Percentiles rank a stretch among this genome's conserved stretches.
phyloP scores from a whole-genome alignment of 257 asterid species.

The Ehretia macrophylla region DNA sequence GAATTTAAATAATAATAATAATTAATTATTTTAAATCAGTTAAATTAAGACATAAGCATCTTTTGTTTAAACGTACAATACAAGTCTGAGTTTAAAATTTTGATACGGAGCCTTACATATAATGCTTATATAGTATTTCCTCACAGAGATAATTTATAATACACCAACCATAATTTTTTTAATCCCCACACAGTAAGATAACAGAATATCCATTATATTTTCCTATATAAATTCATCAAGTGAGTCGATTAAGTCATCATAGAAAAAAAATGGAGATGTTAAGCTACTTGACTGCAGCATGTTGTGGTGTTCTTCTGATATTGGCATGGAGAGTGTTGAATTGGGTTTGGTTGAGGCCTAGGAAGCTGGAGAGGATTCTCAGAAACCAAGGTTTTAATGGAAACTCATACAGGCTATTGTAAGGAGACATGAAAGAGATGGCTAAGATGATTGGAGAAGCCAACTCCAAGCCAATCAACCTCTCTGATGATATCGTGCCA shows the following conservation, averaged over 20 bases:
- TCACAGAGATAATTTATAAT: too few species aligned
- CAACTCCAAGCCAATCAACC: conserved; percentile 26
- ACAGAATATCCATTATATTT: too few species aligned
- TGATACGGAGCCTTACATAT: too few species aligned
- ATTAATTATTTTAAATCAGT: too few species aligned
- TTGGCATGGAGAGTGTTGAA: conserved; percentile 35
- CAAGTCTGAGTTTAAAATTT: too few species aligned
- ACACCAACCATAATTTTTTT: too few species aligned
- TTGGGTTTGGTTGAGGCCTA: conserved; percentile 41
- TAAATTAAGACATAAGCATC: too few species aligned
- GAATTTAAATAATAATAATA: too few species aligned
- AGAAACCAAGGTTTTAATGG: conserved; percentile 45
- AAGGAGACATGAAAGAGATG: conserved; percentile 44
- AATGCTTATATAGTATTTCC: too few species aligned
- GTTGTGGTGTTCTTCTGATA: conserved; percentile 1
- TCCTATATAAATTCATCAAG: too few species aligned
- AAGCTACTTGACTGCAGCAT: conserved; percentile 1
- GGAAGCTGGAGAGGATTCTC: conserved; percentile 30
- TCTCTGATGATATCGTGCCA: conserved; percentile 34
- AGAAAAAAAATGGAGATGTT: conserved; percentile 15
- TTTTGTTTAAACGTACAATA: too few species aligned
- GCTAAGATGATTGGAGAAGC: conserved; percentile 12
- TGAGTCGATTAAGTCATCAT: neutral
- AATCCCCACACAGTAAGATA: too few species aligned
- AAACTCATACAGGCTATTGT: conserved; percentile 30